Base-by-base conservation (phyloP, 257 asterid species). In the Ilex aquifolium region DNA sequence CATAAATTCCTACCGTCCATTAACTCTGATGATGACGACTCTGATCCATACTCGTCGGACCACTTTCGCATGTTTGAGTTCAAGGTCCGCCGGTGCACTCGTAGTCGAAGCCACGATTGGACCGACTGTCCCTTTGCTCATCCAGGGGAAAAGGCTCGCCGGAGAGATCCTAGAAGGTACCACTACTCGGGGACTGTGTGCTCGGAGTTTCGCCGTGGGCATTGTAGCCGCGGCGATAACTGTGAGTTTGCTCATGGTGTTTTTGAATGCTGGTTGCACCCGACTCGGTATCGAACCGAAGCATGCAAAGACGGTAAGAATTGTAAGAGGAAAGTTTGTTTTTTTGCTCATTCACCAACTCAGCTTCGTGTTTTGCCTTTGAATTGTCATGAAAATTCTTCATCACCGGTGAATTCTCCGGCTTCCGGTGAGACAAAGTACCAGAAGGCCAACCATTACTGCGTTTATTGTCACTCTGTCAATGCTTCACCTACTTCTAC, bases 281-380 rank as follows among this genome's bases (percentile, higher is more conserved):
- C 64, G 2, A 11, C 6, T 48, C 52, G 64, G 29, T 60, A 60
- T 42, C 64, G 64, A 13, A 60, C 64, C 10, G 64, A 60, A 52
- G 64, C 64, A n/a, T 60, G 64, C 46, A 60, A 60, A 17, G 64
- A 60, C 8, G 64, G 64, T 4, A 60, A 60, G 64, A 60, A 60
- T 40, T 60, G 64, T 13, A 60, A 60, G 36, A 30, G 64, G 10
- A 60, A 60, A 52, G 36, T 60, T 17, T 60, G 64, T 60, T 60
- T 60, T 42, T 60, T 60, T 15, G 64, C 64, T 6, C 64, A 60
- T 29, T 39, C 64, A 3, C 27, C 39, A 2, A 17, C 21, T 15
- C 64, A 60, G 52, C 64, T 60, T 40, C 64, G 64, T 60, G 29
- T 60, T 42, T 42, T 60, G 39, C 39, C 64, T 5, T 4, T 46